Evolutionary conservation across 257 asterid species (phyloP).

Genomic region (Solanum appendiculatum): DNA sequence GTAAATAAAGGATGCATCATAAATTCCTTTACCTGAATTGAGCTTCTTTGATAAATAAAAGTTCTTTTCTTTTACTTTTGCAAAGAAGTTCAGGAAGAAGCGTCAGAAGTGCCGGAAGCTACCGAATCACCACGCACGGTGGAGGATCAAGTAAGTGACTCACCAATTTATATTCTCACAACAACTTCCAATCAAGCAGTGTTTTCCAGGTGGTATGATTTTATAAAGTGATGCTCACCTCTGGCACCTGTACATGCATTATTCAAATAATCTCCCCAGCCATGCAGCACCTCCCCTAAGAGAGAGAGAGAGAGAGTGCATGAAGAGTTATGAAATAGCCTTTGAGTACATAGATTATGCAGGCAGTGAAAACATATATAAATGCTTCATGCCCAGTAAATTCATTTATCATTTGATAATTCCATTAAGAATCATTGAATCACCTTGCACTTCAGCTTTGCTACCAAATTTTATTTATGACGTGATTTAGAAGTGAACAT

Average conservation of each 20-base stretch:
- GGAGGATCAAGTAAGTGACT: conserved; percentile 46
- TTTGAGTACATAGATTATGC: not conserved
- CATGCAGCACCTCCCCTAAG: not conserved
- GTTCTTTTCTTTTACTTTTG: not conserved
- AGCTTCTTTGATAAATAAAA: not conserved
- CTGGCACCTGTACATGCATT: not conserved
- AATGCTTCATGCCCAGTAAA: not conserved
- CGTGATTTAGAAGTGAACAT: not conserved
- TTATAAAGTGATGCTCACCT: not conserved
- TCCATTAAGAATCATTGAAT: not conserved
- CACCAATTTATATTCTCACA: not conserved
- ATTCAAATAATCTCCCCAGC: not conserved
- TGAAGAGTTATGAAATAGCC: not conserved
- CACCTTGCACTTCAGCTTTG: not conserved
- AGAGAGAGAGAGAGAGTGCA: not conserved
- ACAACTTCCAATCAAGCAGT: not conserved
- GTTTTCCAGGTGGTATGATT: not conserved
- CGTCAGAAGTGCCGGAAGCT: conserved; percentile 21
- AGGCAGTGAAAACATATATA: not conserved
- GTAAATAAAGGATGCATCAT: not conserved
- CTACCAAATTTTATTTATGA: not conserved
- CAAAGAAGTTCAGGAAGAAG: conserved; percentile 35
- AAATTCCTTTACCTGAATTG: not conserved
- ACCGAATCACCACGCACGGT: conserved; percentile 34
- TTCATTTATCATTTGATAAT: not conserved